phyloP scores from a whole-genome alignment of 2,329 filamentous ascomycete species.

The Trichoderma atrobrunneum region DNA sequence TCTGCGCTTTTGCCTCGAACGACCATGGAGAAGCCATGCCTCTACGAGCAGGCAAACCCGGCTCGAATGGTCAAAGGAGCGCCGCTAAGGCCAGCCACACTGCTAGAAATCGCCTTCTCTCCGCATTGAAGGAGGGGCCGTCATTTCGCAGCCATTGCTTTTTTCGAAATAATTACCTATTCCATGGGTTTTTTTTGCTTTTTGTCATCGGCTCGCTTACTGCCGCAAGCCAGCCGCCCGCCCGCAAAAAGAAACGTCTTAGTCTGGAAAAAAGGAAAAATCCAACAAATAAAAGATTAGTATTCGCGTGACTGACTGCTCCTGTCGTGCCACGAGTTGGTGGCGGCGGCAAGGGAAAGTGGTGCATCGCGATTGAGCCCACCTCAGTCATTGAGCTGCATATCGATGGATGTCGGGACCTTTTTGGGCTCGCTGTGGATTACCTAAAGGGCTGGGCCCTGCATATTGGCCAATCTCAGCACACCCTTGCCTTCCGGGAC shows the following conservation, averaged over 20 bases:
- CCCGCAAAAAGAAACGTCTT: background rate
- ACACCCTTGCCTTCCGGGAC: slow-evolving; percentile 1
- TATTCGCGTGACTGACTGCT: background rate
- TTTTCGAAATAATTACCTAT: background rate
- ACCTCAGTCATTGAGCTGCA: background rate
- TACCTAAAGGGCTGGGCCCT: slow-evolving; percentile 13
- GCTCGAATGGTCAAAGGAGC: slow-evolving; percentile 8
- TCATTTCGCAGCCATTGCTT: background rate
- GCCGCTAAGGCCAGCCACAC: slow-evolving; percentile 14
- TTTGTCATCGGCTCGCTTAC: slow-evolving; percentile 3
- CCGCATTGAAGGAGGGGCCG: slow-evolving; percentile 6
- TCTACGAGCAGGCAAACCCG: background rate
- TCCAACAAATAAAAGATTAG: background rate
- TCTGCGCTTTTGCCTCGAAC: background rate
- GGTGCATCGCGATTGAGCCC: background rate
- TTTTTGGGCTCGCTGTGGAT: slow-evolving; percentile 3
- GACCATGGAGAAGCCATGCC: background rate
- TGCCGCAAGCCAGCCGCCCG: slow-evolving; percentile 2
- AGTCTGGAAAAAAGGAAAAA: background rate
- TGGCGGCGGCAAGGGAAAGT: background rate
- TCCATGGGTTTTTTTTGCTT: background rate
- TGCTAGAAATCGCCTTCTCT: background rate
- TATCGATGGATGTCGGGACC: background rate
- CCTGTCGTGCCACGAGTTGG: background rate
- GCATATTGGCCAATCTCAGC: background rate